Evolutionary conservation across 257 asterid genomes (phyloP).

Genomic region (Solanum chiquidenum): DNA sequence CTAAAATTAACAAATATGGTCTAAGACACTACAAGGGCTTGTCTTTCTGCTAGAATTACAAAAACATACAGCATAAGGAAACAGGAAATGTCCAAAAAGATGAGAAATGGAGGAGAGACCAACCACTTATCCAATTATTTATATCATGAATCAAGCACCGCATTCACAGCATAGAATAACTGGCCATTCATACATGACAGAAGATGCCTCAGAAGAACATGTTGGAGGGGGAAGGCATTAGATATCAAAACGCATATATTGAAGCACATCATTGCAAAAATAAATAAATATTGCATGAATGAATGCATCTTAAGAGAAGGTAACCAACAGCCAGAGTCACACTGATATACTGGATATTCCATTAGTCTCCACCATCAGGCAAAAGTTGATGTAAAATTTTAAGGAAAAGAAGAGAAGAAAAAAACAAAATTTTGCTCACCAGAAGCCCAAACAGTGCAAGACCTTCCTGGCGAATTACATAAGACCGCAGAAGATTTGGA

Average conservation of each 20-base stretch:
- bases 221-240: background rate
- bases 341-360: background rate
- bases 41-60: background rate
- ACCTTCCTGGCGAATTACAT: constrained; percentile 70
- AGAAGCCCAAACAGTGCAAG: constrained; percentile 62
- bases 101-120: background rate
- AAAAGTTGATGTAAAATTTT: background rate
- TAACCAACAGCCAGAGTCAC: background rate
- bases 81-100: background rate
- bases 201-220: background rate
- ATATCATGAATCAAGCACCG: background rate
- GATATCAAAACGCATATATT: background rate
- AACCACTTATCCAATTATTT: background rate
- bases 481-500: constrained; percentile 68
- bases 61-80: background rate
- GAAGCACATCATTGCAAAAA: background rate
- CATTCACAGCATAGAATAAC: background rate
- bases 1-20: background rate
- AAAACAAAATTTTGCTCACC: constrained; percentile 38
- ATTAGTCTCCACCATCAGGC: background rate
- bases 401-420: background rate
- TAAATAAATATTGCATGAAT: background rate
- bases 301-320: background rate
- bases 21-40: background rate
- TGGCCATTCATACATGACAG: background rate